phyloP scores from a whole-genome alignment of 2,329 filamentous ascomycete species.

The Colletotrichum phormii region DNA sequence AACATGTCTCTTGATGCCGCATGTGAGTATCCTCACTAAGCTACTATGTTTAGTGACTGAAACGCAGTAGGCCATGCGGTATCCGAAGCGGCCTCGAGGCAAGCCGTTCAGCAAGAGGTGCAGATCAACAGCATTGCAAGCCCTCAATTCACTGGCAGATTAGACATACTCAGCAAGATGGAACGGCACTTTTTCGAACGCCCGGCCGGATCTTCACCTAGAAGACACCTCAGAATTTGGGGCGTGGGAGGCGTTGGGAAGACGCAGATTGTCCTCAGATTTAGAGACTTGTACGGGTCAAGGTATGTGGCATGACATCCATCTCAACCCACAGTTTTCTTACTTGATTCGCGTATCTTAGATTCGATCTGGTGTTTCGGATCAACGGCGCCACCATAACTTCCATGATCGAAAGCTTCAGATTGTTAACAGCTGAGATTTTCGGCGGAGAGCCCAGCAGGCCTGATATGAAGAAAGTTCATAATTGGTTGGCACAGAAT shows the following conservation, averaged over 20 bases:
- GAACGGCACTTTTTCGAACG: slow-evolving; percentile 31
- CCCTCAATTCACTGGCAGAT: slow-evolving; percentile 41
- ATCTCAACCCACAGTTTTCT: background rate
- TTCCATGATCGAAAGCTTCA: slow-evolving; percentile 41
- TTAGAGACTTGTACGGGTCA: slow-evolving; percentile 37
- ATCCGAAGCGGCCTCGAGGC: slow-evolving; percentile 21
- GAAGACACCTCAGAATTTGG: slow-evolving; percentile 41
- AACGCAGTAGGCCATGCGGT: background rate
- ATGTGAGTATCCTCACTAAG: slow-evolving; percentile 36
- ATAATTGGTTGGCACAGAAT: slow-evolving; percentile 36
- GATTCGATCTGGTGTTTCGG: slow-evolving; percentile 45
- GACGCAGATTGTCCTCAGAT: slow-evolving; percentile 45
- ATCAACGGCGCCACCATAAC: slow-evolving; percentile 41
- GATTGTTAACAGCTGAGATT: slow-evolving; percentile 31
- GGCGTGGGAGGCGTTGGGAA: slow-evolving; percentile 47
- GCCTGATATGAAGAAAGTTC: slow-evolving; percentile 24
- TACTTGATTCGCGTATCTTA: slow-evolving; percentile 8
- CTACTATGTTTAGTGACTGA: background rate
- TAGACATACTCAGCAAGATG: slow-evolving; percentile 40
- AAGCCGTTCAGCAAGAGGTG: background rate
- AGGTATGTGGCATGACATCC: slow-evolving; percentile 30
- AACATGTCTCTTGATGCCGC: slow-evolving; percentile 38
- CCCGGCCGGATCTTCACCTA: background rate
- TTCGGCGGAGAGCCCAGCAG: slow-evolving; percentile 1
- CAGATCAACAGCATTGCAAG: slow-evolving; percentile 7